Percentiles rank a stretch among this genome's conserved stretches.
Conservation (phyloP, 257 asterid genomes). For the Handroanthus guayacan region DNA sequence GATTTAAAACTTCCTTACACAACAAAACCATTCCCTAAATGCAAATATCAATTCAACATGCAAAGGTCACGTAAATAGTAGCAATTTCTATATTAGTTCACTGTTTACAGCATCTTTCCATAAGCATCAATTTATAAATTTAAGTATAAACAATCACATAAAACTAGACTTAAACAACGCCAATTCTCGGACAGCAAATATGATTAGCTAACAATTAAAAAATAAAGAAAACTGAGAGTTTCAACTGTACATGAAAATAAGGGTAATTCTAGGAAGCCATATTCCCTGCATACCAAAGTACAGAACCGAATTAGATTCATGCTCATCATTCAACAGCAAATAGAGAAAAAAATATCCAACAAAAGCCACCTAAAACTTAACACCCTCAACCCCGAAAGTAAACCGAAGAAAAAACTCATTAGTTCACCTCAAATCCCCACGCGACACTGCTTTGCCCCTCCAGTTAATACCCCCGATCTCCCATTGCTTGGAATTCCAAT, state of each 20-base stretch:
- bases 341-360: conserved; percentile 36
- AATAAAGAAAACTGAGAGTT: conserved; percentile 28
- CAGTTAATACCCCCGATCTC: conserved; percentile 56
- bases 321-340: conserved; percentile 43
- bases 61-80: neutral
- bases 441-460: conserved; percentile 72
- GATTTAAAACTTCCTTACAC: conserved; percentile 8
- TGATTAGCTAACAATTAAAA: conserved; percentile 28
- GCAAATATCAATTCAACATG: conserved; percentile 11
- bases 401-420: conserved; percentile 26
- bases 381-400: too few species aligned
- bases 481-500: conserved; percentile 52
- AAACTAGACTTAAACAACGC: conserved; percentile 22
- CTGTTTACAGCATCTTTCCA: neutral
- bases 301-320: conserved; percentile 33
- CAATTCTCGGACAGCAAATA: conserved; percentile 6
- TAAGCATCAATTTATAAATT: neutral
- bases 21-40: conserved; percentile 16
- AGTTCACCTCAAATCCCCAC: conserved; percentile 69
- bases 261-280: conserved; percentile 36
- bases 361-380: conserved; percentile 25
- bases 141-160: neutral
- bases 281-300: conserved; percentile 30
- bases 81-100: conserved; percentile 1
- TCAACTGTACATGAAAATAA: conserved; percentile 36